These are phyloP conservation scores for Chondrostereum purpureum DNA, from an alignment of 1,284 basidiomycete genomes.

Conservation along the genomic window DNA sequence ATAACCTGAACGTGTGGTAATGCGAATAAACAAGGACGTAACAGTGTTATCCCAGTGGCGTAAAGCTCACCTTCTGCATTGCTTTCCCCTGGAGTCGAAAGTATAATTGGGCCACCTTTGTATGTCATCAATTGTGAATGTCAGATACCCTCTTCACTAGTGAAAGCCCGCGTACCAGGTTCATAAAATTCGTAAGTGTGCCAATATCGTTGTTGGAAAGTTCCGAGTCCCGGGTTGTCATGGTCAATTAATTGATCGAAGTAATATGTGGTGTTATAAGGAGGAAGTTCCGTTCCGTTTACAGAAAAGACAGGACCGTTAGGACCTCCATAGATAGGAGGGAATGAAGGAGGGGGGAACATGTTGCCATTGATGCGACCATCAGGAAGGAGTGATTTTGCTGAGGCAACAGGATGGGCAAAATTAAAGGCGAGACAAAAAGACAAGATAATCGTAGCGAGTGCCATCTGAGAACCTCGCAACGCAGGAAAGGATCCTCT, in stretches of 20 bases:
- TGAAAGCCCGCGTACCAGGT: background rate
- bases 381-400: background rate
- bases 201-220: constrained; percentile 1
- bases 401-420: background rate
- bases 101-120: constrained; percentile 2
- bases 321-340: background rate
- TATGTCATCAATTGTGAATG: background rate
- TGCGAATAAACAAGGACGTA: background rate
- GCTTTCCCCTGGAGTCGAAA: background rate
- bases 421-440: too few relatives aligned
- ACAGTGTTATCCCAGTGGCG: too few relatives aligned
- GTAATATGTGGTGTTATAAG: constrained; percentile 3
- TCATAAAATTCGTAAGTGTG: constrained; percentile 5
- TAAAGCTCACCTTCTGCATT: constrained; percentile 2
- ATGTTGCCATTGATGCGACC: background rate
- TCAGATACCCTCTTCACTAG: too few relatives aligned
- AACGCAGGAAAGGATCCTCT: background rate
- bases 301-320: background rate
- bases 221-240: constrained; percentile 18
- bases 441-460: background rate
- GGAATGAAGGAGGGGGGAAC: background rate
- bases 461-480: background rate
- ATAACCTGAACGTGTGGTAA: background rate
- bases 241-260: constrained; percentile 46
- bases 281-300: constrained; percentile 2